These are phyloP conservation scores for Eimeria acervulina DNA, from an alignment of 169 alveolate genomes.

Conservation along the genomic window DNA sequence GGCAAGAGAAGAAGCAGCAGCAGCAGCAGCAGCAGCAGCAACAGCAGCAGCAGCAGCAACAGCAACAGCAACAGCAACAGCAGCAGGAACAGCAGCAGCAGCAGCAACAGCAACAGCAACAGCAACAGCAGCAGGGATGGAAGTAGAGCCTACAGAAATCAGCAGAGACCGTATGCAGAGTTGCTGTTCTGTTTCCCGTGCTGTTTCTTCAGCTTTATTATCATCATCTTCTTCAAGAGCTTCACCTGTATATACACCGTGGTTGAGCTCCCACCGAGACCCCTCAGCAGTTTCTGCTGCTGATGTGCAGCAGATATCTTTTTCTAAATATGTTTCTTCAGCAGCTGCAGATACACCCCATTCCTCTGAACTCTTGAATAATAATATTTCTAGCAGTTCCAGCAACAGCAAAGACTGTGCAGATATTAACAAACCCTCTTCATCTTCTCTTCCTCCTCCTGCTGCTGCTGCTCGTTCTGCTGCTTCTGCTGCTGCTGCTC, in stretches of 20 bases:
- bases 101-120: neutral
- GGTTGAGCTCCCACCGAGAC: neutral
- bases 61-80: neutral
- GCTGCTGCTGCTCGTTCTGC: too few species aligned
- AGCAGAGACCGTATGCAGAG: neutral
- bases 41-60: neutral
- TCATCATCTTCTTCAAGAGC: too few species aligned
- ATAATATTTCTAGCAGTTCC: too few species aligned
- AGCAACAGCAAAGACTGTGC: neutral
- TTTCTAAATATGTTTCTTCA: too few species aligned
- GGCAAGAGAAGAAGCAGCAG: neutral
- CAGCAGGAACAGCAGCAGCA: neutral
- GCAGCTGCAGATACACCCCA: neutral
- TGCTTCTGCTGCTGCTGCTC: neutral
- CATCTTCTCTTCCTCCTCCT: too few species aligned
- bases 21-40: neutral
- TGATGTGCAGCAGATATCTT: neutral
- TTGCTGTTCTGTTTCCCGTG: neutral
- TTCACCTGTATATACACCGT: neutral
- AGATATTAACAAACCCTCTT: too few species aligned
- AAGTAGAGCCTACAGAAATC: neutral
- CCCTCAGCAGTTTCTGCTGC: neutral
- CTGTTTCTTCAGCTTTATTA: too few species aligned
- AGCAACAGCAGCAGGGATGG: too few species aligned
- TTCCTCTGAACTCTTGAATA: too few species aligned